Evolutionary conservation across 225 moss, liverwort and hornwort species (phyloP), one percentile per base, ranked within the genome.

Genomic region (Polytrichum formosum): DNA sequence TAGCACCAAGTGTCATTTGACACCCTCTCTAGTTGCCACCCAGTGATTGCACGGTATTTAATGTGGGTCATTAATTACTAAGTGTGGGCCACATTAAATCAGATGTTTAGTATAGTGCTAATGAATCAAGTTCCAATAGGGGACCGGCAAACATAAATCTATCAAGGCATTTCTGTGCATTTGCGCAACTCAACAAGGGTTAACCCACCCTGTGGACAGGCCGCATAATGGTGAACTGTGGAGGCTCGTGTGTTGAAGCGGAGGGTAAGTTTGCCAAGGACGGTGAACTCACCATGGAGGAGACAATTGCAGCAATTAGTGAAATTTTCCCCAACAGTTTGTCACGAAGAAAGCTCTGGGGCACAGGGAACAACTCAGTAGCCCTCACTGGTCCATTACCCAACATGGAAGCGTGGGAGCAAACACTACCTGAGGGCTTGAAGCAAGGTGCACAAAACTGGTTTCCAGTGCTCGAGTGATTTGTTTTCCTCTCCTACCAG

Each of bases 191-290:
- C 46, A 46, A 3, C 46, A 4, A 46, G 3, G 46, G 10, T 46
- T 46, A 16, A 46, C 10, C 46, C 46, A 46, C 13, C 46, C 46
- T 60, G 1, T 25, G 7, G 33, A 22, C 6, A 86, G 90, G 90
- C 53, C 90, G 88, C 70, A 82, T 93, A 13, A 90, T 94, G 84
- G 92, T 97, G 31, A 97, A 97, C 19, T 97, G 94, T 59, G 97
- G 97, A 77, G 97, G 97, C 23, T 89, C 86, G 0, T 97, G 94
- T 56, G 94, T 97, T 26, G 89, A 97, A 81, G 86, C 92, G 28
- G 90, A 75, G 20, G 81, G 78, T 31, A 70, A 56, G 60, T 78
- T 70, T 62, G 80, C 76, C 18, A 91, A 87, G 73, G 85, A 87
- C 63, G 94, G 97, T 16, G 79, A 69, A 55, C 71, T 75, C 31